Conservation (phyloP, 257 asterid species). For the Jacaranda copaia region DNA sequence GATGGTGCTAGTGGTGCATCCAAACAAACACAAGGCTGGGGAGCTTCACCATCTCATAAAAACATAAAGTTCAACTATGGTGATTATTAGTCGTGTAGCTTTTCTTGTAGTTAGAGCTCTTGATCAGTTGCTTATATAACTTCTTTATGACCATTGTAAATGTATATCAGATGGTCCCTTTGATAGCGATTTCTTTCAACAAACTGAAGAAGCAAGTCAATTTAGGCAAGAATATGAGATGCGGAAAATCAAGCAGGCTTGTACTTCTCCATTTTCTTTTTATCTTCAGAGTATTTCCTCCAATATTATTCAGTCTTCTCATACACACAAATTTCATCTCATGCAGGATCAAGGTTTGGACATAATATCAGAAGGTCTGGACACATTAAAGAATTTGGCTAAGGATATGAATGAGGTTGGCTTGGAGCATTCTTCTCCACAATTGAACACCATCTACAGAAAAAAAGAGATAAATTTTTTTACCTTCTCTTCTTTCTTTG, state of each 20-base stretch:
- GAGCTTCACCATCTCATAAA: constrained; percentile 60
- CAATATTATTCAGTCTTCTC: background rate
- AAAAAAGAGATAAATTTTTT: background rate
- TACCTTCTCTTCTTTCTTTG: background rate
- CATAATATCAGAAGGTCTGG: constrained; percentile 78
- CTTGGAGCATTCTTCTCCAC: background rate
- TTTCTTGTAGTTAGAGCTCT: background rate
- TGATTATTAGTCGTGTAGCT: constrained; percentile 27
- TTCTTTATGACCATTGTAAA: constrained; percentile 8
- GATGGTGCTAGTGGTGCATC: constrained; percentile 54
- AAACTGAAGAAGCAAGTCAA: constrained; percentile 69
- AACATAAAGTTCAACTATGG: constrained; percentile 76
- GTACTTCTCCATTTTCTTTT: constrained; percentile 42
- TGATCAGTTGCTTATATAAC: background rate
- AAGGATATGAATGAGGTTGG: constrained; percentile 89
- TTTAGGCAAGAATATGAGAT: constrained; percentile 81
- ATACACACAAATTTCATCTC: constrained; percentile 9
- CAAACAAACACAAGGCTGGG: constrained; percentile 56
- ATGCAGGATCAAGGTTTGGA: constrained; percentile 89
- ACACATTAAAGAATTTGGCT: constrained; percentile 79
- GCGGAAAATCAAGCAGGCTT: constrained; percentile 94
- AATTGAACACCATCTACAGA: background rate
- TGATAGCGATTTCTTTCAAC: constrained; percentile 60
- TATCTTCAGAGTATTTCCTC: background rate
- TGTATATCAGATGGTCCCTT: constrained; percentile 60